phyloP scores from a whole-genome alignment of 108 stramenopile genomes.

The Licmophora abbreviata region DNA sequence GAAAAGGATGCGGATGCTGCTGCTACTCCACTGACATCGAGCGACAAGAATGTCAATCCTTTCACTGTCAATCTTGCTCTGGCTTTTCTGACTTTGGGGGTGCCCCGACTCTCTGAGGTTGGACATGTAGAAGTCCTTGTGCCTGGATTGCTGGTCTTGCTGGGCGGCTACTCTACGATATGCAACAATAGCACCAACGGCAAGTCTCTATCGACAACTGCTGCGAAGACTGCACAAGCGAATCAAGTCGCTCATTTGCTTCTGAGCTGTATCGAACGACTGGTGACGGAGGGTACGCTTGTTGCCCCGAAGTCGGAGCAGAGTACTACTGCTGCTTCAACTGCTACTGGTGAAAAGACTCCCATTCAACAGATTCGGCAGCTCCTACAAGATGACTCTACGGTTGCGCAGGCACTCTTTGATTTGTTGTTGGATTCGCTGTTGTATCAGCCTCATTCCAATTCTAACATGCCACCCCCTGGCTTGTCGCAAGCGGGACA shows the following conservation, averaged over 20 bases:
- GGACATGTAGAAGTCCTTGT: constrained; percentile 25
- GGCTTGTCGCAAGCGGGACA: constrained; percentile 49
- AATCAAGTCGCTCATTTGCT: constrained; percentile 64
- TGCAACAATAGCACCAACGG: too few species aligned
- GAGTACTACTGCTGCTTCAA: not conserved
- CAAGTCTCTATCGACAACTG: constrained; percentile 3
- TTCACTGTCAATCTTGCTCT: constrained; percentile 67
- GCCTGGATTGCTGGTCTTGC: constrained; percentile 46
- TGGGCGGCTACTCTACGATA: too few species aligned
- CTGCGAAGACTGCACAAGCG: constrained; percentile 33
- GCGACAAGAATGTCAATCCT: constrained; percentile 34
- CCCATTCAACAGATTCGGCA: constrained; percentile 7
- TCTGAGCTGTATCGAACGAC: constrained; percentile 41
- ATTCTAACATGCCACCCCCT: constrained; percentile 40
- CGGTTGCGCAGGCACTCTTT: constrained; percentile 36
- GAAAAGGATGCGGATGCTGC: not conserved
- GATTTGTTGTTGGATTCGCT: constrained; percentile 55
- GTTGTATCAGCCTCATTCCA: constrained; percentile 36
- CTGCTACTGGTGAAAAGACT: constrained; percentile 1
- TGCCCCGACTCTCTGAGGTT: constrained; percentile 42
- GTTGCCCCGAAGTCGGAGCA: not conserved
- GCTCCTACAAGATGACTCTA: constrained; percentile 11
- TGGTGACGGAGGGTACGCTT: constrained; percentile 15
- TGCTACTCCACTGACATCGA: too few species aligned
- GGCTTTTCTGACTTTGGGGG: constrained; percentile 61